Base-by-base conservation (phyloP, 305 asterid species). In the Fraxinus xanthoxyloides region DNA sequence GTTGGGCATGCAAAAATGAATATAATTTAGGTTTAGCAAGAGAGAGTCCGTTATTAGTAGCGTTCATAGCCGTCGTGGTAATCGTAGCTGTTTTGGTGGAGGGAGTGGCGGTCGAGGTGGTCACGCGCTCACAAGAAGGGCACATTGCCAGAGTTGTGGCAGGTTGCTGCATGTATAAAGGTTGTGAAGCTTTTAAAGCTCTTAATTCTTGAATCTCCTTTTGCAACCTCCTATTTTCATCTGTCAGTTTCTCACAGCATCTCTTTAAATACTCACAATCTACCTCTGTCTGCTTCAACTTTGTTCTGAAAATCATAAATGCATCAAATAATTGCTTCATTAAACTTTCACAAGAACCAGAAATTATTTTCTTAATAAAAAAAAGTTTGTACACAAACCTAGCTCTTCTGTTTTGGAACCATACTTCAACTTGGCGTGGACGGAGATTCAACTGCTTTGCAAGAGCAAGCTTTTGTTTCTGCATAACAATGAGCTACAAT, bases 331-430 rank as follows among this genome's bases (percentile, higher is more conserved):
- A 83, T 65, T 81, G 80, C 56, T 86, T 30, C 80, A 78, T 73
- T 82, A 2, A 84, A 38, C 80, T 13, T 3, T 83, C 84, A 84
- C 85, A 43, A 81, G n/a, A 26, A 59, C 46, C 84, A 36, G 80
- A 4, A 56, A 56, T 56, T 15, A 15, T 48, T 48, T 48, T 15
- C 21, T 48, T 15, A 48, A 48, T 48, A 65, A 26, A 24, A 0
- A 9, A 32, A 61, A 28, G 65, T 4, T 12, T 23, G 13, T n/a
- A 54, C 63, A 24, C 72, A 7, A 89, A 95, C 98, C 98, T 93
- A 4, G 98, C 98, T 88, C 98, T 90, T 89, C 98, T 83, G 85
- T 95, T 95, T 76, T 95, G 98, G 90, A 93, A 95, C 98, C 98
- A 95, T 3, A 95, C 98, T 90, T 95, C 98, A 4, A 95, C 97